Evolutionary conservation across 2,329 filamentous ascomycete species (phyloP).

Genomic region (Fusarium continuum): DNA sequence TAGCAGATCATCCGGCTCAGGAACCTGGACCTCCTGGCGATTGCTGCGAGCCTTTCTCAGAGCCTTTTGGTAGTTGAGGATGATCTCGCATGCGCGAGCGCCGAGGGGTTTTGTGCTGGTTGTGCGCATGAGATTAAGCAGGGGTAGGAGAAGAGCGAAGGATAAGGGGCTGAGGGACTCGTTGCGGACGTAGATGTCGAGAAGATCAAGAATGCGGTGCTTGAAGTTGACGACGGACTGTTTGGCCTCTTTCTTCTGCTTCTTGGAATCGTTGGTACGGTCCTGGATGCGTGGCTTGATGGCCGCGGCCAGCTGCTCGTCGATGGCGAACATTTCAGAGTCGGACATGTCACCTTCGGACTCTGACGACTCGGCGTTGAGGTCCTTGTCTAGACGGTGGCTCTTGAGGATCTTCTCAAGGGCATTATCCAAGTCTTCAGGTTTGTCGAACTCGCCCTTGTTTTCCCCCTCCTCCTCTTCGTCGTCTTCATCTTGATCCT

Average conservation of each 20-base stretch:
- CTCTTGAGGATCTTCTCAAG: slow-evolving; percentile 82
- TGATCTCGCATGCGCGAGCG: slow-evolving; percentile 75
- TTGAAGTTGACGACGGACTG: slow-evolving; percentile 95
- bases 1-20: slow-evolving; percentile 61
- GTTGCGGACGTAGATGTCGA: slow-evolving; percentile 85
- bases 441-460: slow-evolving; percentile 53
- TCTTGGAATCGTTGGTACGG: slow-evolving; percentile 71
- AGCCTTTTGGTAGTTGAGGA: slow-evolving; percentile 76
- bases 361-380: slow-evolving; percentile 63
- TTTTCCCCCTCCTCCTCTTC: slow-evolving; percentile 54
- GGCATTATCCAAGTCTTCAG: slow-evolving; percentile 72
- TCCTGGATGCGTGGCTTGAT: slow-evolving; percentile 79
- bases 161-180: slow-evolving; percentile 74
- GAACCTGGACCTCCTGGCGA: slow-evolving; percentile 50
- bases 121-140: slow-evolving; percentile 79
- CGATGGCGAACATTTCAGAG: slow-evolving; percentile 91
- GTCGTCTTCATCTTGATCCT: slow-evolving; percentile 57
- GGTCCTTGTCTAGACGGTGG: slow-evolving; percentile 69
- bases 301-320: slow-evolving; percentile 83
- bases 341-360: slow-evolving; percentile 89
- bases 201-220: slow-evolving; percentile 86
- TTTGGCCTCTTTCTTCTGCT: slow-evolving; percentile 86
- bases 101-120: slow-evolving; percentile 80
- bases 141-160: slow-evolving; percentile 76
- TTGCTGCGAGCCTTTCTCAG: slow-evolving; percentile 64